These are phyloP conservation scores for Coniosporium tulheliwenetii DNA, from an alignment of 2,329 filamentous ascomycete species.

Conservation along the genomic window DNA sequence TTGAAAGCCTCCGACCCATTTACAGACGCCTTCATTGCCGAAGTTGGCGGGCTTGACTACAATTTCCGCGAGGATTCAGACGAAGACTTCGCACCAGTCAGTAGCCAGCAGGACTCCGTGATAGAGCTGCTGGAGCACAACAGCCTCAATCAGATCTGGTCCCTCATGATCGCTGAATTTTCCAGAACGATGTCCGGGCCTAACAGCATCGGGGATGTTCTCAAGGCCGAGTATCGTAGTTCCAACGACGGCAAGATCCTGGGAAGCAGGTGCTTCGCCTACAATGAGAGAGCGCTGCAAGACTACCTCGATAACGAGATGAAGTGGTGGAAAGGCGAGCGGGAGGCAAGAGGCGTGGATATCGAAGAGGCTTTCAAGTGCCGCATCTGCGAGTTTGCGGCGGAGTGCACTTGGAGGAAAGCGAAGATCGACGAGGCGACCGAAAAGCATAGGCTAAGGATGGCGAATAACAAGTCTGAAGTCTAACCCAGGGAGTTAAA, in stretches of 20 bases:
- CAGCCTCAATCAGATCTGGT: slow-evolving; percentile 44
- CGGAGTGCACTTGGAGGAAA: slow-evolving; percentile 63
- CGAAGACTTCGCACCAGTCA: slow-evolving; percentile 11
- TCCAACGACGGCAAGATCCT: slow-evolving; percentile 33
- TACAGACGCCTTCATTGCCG: slow-evolving; percentile 63
- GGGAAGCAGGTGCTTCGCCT: slow-evolving; percentile 46
- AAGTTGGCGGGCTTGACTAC: slow-evolving; percentile 55
- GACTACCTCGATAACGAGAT: slow-evolving; percentile 54
- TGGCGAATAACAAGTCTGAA: too few species aligned
- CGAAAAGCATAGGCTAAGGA: slow-evolving; percentile 11
- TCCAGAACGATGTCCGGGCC: slow-evolving; percentile 28
- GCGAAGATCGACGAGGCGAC: slow-evolving; percentile 47
- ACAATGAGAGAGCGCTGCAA: slow-evolving; percentile 48
- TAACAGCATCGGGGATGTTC: slow-evolving; percentile 39
- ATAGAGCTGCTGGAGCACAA: slow-evolving; percentile 41
- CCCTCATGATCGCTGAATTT: slow-evolving; percentile 46
- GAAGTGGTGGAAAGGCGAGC: slow-evolving; percentile 74
- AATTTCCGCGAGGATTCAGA: slow-evolving; percentile 36
- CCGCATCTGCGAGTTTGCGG: slow-evolving; percentile 65
- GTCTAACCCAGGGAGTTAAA: too few species aligned
- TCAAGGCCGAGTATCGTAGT: slow-evolving; percentile 39
- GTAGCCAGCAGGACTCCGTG: slow-evolving; percentile 28
- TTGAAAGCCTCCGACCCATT: slow-evolving; percentile 52
- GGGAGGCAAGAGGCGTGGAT: slow-evolving; percentile 57
- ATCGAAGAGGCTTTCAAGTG: slow-evolving; percentile 86